Percentiles rank a stretch among this genome's conserved stretches.
Evolutionary conservation across 1,284 basidiomycete species (phyloP).

Genomic region (Dichomitus squalens): DNA sequence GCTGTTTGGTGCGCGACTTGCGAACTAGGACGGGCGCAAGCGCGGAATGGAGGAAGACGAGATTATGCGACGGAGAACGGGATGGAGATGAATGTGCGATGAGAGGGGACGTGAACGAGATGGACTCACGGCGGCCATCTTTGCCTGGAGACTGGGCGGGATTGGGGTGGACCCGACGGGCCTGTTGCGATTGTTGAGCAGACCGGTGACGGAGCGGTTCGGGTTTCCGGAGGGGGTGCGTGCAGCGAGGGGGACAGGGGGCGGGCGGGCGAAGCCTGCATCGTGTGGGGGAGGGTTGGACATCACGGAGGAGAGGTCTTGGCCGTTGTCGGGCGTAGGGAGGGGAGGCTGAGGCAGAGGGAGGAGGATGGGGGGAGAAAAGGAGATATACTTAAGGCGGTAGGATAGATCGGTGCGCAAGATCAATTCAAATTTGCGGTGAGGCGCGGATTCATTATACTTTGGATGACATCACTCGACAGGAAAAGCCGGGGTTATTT

Average conservation of each 20-base stretch:
- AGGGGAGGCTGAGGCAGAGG: conserved; percentile 2
- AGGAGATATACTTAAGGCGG: conserved; percentile 10
- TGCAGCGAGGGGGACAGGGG: conserved; percentile 21
- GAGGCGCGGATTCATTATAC: conserved; percentile 10
- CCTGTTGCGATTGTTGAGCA: conserved; percentile 41
- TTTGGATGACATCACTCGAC: conserved; percentile 20
- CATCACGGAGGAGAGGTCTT: conserved; percentile 20
- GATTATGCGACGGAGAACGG: background rate
- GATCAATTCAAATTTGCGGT: conserved; percentile 14
- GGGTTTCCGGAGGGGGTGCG: conserved; percentile 23
- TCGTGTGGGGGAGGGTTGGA: conserved; percentile 28
- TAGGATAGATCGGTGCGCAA: conserved; percentile 15
- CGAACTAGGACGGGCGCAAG: conserved; percentile 45
- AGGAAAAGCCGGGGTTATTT: background rate
- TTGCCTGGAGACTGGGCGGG: conserved; percentile 89
- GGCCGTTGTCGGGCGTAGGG: conserved; percentile 1
- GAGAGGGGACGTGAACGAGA: conserved; percentile 1
- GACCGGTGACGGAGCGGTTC: conserved; percentile 41
- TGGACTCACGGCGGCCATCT: conserved; percentile 81
- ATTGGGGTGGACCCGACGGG: conserved; percentile 61
- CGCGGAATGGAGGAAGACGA: background rate
- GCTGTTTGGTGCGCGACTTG: conserved; percentile 34
- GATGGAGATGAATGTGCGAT: conserved; percentile 15
- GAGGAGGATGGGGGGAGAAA: conserved; percentile 10
- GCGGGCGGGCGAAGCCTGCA: conserved; percentile 24